Conservation (phyloP, 1,284 basidiomycete species). For the Sporisorium iseilematis-ciliati region DNA sequence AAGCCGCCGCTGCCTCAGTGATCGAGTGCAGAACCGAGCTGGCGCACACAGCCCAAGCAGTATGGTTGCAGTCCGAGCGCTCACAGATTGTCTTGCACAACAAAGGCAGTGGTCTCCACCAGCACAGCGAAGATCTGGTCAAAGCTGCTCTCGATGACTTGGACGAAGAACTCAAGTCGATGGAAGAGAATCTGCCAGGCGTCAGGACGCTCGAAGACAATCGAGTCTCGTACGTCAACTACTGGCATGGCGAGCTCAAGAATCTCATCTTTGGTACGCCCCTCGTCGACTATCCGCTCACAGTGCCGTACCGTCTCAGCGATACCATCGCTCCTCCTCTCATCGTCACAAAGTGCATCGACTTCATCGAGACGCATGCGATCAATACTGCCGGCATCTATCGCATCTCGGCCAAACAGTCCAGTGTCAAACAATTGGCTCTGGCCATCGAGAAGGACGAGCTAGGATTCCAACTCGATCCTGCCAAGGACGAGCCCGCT, state of each 20-base stretch:
- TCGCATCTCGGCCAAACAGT: constrained; percentile 78
- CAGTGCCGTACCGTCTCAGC: constrained; percentile 48
- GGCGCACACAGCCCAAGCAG: constrained; percentile 74
- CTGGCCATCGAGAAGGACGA: constrained; percentile 92
- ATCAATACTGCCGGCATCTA: constrained; percentile 76
- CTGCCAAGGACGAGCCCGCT: constrained; percentile 83
- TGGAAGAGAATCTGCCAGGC: constrained; percentile 73
- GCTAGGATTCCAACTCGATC: constrained; percentile 81
- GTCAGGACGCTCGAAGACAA: constrained; percentile 72
- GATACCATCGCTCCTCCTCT: constrained; percentile 74
- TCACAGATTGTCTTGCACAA: constrained; percentile 44
- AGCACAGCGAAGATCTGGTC: constrained; percentile 74
- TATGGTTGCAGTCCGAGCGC: constrained; percentile 56
- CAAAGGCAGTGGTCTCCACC: constrained; percentile 53
- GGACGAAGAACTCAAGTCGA: constrained; percentile 72
- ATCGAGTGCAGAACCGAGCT: constrained; percentile 84
- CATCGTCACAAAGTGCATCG: constrained; percentile 85
- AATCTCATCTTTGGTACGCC: constrained; percentile 90
- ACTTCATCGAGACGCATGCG: constrained; percentile 81
- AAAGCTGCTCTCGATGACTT: constrained; percentile 82
- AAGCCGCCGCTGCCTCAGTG: constrained; percentile 85
- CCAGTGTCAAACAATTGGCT: constrained; percentile 85
- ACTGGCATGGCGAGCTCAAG: constrained; percentile 82
- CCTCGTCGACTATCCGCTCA: constrained; percentile 88
- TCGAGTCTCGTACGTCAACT: constrained; percentile 79